These are phyloP conservation scores for Anisodus acutangulus DNA, from an alignment of 257 asterid genomes.

Conservation along the genomic window DNA sequence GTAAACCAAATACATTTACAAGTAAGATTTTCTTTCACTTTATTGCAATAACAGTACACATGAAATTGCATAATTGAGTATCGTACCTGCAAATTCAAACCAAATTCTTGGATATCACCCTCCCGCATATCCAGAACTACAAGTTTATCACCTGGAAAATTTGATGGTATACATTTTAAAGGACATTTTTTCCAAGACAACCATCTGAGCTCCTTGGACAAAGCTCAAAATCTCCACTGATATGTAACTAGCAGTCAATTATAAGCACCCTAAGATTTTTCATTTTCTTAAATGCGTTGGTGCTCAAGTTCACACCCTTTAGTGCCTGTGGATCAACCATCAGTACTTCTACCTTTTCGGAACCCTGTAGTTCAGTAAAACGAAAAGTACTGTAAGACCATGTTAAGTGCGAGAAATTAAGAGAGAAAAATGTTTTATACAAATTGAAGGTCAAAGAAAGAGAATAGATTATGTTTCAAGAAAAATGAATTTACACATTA, in stretches of 20 bases:
- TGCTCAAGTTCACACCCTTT: background rate
- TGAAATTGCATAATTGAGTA: background rate
- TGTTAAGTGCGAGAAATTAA: background rate
- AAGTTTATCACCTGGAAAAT: background rate
- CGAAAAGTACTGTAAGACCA: background rate
- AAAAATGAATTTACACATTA: background rate
- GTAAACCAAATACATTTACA: background rate
- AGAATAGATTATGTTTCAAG: background rate
- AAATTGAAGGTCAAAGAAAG: background rate
- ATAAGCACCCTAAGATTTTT: background rate
- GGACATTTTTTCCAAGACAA: background rate
- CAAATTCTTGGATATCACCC: background rate
- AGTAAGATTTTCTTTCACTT: background rate
- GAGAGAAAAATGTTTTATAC: background rate
- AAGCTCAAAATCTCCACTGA: background rate
- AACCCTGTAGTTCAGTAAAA: background rate
- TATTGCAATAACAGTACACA: background rate
- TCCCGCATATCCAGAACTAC: background rate
- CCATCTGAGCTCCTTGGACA: slow-evolving; percentile 5
- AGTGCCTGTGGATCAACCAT: background rate
- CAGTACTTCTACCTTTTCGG: background rate
- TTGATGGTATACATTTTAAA: background rate
- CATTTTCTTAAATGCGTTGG: slow-evolving; percentile 6
- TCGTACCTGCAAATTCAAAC: background rate
- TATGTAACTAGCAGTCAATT: too few relatives aligned